phyloP scores from a whole-genome alignment of 2,329 filamentous ascomycete species.

The Diaporthe nobilis region DNA sequence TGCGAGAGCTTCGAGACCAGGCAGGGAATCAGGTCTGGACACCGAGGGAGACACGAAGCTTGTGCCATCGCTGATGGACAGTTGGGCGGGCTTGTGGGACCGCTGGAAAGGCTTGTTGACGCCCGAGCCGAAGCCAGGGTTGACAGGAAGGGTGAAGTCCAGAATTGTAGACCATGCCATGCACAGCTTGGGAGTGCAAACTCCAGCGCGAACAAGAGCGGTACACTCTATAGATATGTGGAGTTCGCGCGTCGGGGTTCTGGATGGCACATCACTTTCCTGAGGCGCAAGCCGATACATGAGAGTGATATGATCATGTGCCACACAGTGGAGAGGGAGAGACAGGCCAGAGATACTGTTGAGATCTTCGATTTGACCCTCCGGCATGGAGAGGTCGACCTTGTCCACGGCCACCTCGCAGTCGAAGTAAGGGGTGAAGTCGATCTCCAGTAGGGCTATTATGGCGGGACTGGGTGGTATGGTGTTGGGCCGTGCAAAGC shows the following conservation, averaged over 20 bases:
- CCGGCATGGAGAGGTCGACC: conserved; percentile 69
- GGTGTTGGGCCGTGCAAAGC: conserved; percentile 76
- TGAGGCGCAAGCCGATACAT: conserved; percentile 76
- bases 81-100: conserved; percentile 73
- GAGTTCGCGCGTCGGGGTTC: conserved; percentile 66
- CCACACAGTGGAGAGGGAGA: conserved; percentile 74
- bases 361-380: conserved; percentile 72
- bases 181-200: conserved; percentile 72
- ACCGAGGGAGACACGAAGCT: conserved; percentile 72
- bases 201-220: conserved; percentile 67
- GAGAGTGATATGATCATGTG: conserved; percentile 82
- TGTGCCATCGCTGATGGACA: conserved; percentile 71
- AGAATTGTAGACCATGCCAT: conserved; percentile 79
- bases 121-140: conserved; percentile 70
- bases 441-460: conserved; percentile 80
- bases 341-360: conserved; percentile 63
- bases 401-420: conserved; percentile 75
- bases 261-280: conserved; percentile 60
- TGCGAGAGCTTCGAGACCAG: conserved; percentile 69
- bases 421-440: conserved; percentile 79
- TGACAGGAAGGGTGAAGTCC: conserved; percentile 77
- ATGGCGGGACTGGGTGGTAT: conserved; percentile 71
- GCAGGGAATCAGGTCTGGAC: conserved; percentile 72
- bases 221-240: conserved; percentile 73
- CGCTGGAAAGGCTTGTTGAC: conserved; percentile 71